Evolutionary conservation across 495 filamentous ascomycete genomes (phyloP).

Genomic region (Penicillium lagena): DNA sequence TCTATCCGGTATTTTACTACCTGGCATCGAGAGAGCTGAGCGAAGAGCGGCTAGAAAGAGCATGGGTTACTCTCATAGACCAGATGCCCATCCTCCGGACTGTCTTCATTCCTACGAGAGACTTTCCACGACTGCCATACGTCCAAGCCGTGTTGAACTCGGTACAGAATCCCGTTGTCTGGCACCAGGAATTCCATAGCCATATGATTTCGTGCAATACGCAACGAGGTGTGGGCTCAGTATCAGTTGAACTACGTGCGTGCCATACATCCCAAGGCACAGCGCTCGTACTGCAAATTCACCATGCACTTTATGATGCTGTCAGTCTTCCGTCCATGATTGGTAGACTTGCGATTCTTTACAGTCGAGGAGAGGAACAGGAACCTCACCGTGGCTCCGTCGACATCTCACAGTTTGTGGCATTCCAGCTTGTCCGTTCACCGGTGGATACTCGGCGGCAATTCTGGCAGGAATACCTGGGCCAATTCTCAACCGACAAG

Average conservation of each 20-base stretch:
- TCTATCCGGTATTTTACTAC: constrained; percentile 28
- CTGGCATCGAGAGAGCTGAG: constrained; percentile 8
- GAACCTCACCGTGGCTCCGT: not conserved
- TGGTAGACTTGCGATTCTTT: constrained; percentile 14
- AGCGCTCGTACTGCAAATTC: constrained; percentile 24
- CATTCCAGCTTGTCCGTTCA: constrained; percentile 21
- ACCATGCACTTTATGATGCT: constrained; percentile 33
- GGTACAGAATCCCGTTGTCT: constrained; percentile 13
- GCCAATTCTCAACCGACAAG: constrained; percentile 4
- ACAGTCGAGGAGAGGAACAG: not conserved
- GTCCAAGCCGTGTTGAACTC: constrained; percentile 19
- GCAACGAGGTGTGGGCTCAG: constrained; percentile 9
- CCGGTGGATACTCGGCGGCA: constrained; percentile 15
- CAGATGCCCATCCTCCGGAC: constrained; percentile 24
- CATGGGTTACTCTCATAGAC: constrained; percentile 17
- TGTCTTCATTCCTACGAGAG: constrained; percentile 18
- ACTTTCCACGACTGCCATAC: constrained; percentile 8
- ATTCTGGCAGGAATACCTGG: constrained; percentile 29
- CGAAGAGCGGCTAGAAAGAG: constrained; percentile 10
- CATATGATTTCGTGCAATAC: constrained; percentile 1
- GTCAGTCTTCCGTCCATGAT: constrained; percentile 24
- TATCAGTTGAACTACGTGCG: constrained; percentile 21
- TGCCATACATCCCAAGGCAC: constrained; percentile 13
- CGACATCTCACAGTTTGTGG: constrained; percentile 23
- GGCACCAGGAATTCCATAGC: constrained; percentile 13